Evolutionary conservation across 257 asterid species (phyloP).

Genomic region (Ajuga chamaepitys): DNA sequence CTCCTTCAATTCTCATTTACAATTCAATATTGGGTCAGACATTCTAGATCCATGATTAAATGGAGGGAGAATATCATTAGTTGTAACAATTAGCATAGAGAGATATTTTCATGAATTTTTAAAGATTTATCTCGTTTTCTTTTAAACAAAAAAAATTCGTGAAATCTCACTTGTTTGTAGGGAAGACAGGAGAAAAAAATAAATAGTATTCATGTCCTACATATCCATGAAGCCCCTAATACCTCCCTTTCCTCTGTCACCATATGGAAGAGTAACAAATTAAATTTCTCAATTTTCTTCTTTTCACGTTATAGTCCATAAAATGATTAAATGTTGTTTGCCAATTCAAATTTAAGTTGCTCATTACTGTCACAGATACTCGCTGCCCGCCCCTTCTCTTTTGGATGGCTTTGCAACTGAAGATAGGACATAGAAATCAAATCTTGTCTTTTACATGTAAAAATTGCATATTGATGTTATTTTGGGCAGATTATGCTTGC

Average conservation of each 20-base stretch:
- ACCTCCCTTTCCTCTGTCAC: background rate
- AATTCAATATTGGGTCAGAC: background rate
- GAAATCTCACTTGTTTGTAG: background rate
- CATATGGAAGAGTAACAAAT: background rate
- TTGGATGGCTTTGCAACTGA: background rate
- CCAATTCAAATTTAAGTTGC: background rate
- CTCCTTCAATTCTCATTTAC: background rate
- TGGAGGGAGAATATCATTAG: background rate
- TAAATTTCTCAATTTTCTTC: background rate
- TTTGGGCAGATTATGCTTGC: background rate
- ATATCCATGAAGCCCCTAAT: background rate
- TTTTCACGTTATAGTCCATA: background rate
- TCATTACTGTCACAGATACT: background rate
- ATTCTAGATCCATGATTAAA: background rate
- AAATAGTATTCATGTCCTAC: background rate
- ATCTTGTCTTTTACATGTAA: background rate
- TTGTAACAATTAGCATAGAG: background rate
- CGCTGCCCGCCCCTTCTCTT: background rate
- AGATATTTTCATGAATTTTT: background rate
- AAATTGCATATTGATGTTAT: background rate
- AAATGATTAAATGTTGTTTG: background rate
- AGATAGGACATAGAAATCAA: slow-evolving; percentile 4
- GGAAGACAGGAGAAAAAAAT: background rate
- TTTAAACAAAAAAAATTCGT: background rate
- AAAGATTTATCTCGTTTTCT: background rate